Conservation (phyloP, 148 eudicot genomes). For the Chenopodium album region DNA sequence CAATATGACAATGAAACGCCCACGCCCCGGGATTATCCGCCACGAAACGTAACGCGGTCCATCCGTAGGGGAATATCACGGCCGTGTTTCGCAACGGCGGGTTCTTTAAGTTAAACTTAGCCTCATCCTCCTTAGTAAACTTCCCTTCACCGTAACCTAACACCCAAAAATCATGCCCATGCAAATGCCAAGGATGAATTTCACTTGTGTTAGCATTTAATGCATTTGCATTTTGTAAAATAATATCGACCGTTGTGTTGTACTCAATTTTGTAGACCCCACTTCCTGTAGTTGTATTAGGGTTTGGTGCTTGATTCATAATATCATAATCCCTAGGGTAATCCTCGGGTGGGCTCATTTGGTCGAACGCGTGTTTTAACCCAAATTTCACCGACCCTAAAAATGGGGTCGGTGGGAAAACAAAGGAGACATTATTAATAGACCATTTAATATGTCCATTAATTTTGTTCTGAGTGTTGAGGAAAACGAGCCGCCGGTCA, state of each 20-base stretch:
- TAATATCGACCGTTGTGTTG: constrained; percentile 58
- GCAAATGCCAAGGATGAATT: constrained; percentile 88
- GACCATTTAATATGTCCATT: constrained; percentile 75
- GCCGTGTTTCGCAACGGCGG: constrained; percentile 76
- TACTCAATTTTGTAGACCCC: constrained; percentile 49
- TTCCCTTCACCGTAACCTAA: constrained; percentile 84
- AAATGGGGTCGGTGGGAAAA: constrained; percentile 67
- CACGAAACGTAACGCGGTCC: constrained; percentile 82
- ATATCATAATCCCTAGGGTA: constrained; percentile 45
- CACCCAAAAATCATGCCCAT: constrained; percentile 94
- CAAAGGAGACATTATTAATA: constrained; percentile 71
- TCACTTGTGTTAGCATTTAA: constrained; percentile 49
- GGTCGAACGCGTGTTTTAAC: constrained; percentile 35
- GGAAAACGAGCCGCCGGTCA: constrained; percentile 48
- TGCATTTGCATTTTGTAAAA: constrained; percentile 78
- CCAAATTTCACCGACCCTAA: constrained; percentile 55
- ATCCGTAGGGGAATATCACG: constrained; percentile 72
- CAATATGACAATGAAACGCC: constrained; percentile 95
- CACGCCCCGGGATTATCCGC: constrained; percentile 89
- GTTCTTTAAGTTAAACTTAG: constrained; percentile 56
- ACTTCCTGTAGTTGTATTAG: constrained; percentile 50
- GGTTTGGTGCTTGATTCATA: constrained; percentile 38
- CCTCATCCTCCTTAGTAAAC: constrained; percentile 45
- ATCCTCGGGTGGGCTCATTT: constrained; percentile 43
- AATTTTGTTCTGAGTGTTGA: constrained; percentile 67